phyloP scores from a whole-genome alignment of 345 rosid species.

The Arabidopsis suecica region DNA sequence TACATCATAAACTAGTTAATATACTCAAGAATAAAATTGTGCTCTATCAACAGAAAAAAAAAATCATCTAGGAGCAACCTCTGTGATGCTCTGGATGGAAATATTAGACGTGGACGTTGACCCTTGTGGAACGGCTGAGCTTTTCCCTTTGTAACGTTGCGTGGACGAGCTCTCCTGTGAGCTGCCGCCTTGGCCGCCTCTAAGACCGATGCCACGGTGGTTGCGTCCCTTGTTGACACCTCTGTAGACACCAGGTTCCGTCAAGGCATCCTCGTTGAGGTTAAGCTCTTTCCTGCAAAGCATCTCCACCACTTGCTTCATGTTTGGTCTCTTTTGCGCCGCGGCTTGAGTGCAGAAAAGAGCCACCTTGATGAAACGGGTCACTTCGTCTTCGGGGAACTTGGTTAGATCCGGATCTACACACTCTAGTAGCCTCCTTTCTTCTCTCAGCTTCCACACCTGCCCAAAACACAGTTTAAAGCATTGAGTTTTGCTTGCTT shows the following conservation, averaged over 20 bases:
- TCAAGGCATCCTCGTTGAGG: conserved; percentile 68
- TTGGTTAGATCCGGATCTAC: conserved; percentile 70
- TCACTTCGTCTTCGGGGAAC: conserved; percentile 66
- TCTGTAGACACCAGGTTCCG: conserved; percentile 69
- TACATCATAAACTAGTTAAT: conserved; percentile 26
- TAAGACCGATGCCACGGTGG: conserved; percentile 37
- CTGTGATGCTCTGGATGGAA: conserved; percentile 45
- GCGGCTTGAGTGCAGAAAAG: conserved; percentile 86
- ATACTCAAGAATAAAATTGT: conserved; percentile 10
- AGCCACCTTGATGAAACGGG: conserved; percentile 72
- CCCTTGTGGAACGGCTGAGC: conserved; percentile 38
- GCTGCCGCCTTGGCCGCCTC: conserved; percentile 44
- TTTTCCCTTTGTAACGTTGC: conserved; percentile 52
- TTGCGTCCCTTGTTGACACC: conserved; percentile 52
- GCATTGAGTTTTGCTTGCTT: background rate
- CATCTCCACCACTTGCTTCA: conserved; percentile 92
- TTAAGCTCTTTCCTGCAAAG: conserved; percentile 63
- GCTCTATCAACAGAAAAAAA: conserved; percentile 18
- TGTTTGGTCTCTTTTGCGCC: conserved; percentile 70
- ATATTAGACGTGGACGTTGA: conserved; percentile 37
- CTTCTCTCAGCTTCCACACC: conserved; percentile 87
- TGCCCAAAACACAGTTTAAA: conserved; percentile 35
- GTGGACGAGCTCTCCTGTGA: conserved; percentile 59
- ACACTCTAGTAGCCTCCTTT: conserved; percentile 67
- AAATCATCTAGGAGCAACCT: conserved; percentile 72